Percentiles rank a stretch among this genome's conserved stretches.
Conservation (phyloP, 2,329 filamentous ascomycete species). For the Diaporthe sp. region DNA sequence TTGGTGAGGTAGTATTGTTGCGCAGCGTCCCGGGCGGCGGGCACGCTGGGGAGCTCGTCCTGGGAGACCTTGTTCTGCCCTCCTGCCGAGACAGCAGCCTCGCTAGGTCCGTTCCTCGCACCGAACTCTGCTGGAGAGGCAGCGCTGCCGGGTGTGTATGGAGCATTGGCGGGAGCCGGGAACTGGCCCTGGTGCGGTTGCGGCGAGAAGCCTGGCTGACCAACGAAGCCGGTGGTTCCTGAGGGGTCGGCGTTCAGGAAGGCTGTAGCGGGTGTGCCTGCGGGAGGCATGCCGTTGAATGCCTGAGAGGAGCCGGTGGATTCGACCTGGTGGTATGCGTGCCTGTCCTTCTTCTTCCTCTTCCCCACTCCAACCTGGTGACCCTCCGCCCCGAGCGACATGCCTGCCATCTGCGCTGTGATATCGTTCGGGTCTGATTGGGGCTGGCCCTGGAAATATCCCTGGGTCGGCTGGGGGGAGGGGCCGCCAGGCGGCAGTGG, state of each 20-base stretch:
- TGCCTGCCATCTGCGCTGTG: constrained; percentile 81
- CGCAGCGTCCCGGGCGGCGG: constrained; percentile 83
- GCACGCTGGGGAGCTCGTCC: constrained; percentile 93
- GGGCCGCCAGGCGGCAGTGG: constrained; percentile 48
- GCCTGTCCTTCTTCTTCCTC: constrained; percentile 93
- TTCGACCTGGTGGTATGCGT: constrained; percentile 91
- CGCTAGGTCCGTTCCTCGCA: constrained; percentile 54
- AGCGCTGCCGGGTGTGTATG: constrained; percentile 60
- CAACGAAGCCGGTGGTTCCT: constrained; percentile 58
- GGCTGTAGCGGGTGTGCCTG: constrained; percentile 65
- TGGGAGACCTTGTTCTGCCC: constrained; percentile 85
- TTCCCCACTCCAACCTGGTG: constrained; percentile 64
- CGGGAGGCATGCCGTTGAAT: constrained; percentile 76
- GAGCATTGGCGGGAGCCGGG: constrained; percentile 67
- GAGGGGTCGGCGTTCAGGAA: constrained; percentile 70
- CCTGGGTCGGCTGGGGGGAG: constrained; percentile 46
- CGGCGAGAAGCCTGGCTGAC: constrained; percentile 56
- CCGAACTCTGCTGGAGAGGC: constrained; percentile 61
- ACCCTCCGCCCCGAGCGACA: constrained; percentile 73
- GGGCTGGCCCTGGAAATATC: constrained; percentile 49
- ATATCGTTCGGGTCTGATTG: constrained; percentile 63
- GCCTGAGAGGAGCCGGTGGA: constrained; percentile 75
- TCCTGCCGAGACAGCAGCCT: constrained; percentile 67
- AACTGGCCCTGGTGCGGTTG: constrained; percentile 66
- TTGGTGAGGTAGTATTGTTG: constrained; percentile 89